Percentiles rank a stretch among this genome's conserved stretches.
These are phyloP conservation scores for Suillus weaverae DNA, from an alignment of 768 basidiomycete species.

Conservation along the genomic window DNA sequence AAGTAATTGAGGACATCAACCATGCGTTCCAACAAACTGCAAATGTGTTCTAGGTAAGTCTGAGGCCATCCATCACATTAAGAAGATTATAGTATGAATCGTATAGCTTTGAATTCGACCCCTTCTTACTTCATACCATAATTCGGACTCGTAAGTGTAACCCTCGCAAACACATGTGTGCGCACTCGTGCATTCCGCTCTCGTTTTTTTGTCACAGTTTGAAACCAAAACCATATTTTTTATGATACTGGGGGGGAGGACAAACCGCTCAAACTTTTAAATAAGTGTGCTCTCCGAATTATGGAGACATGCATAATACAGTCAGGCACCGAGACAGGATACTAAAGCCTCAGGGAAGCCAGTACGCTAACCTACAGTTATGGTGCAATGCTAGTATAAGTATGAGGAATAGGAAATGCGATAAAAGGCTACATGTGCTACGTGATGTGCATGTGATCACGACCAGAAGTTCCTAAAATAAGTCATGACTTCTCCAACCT, in stretches of 20 bases:
- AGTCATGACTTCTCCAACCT: constrained; percentile 19
- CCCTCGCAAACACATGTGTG: background rate
- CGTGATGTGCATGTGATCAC: background rate
- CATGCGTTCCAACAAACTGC: background rate
- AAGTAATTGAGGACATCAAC: background rate
- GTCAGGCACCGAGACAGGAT: background rate
- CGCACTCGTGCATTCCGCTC: background rate
- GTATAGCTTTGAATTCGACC: background rate
- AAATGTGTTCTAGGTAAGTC: background rate
- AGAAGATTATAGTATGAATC: background rate
- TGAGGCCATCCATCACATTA: background rate
- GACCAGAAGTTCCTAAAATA: background rate
- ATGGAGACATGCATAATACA: background rate
- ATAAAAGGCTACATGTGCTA: background rate
- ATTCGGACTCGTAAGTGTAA: background rate
- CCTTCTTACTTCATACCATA: background rate
- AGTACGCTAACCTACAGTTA: background rate
- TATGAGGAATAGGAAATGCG: background rate
- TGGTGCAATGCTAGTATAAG: constrained; percentile 2
- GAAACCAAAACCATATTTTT: background rate
- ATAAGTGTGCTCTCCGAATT: background rate
- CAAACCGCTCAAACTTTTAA: background rate
- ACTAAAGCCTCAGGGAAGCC: background rate
- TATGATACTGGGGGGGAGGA: background rate
- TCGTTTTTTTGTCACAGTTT: background rate